These are phyloP conservation scores for Narthecium ossifragum DNA, from an alignment of 106 monocot species.

Conservation along the genomic window DNA sequence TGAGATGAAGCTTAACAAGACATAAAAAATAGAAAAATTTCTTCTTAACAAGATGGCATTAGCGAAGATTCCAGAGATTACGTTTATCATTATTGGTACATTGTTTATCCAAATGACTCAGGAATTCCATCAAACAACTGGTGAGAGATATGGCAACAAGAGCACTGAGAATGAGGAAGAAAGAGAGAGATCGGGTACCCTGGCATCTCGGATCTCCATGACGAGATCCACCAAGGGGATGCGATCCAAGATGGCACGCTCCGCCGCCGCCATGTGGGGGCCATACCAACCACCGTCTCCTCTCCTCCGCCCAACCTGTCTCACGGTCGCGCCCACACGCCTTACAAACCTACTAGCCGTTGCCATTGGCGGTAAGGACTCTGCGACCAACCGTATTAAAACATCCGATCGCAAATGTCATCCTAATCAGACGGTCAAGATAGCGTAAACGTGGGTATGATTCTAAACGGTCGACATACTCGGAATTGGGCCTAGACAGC, in stretches of 20 bases:
- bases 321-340: constrained; percentile 10
- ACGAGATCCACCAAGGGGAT: constrained; percentile 27
- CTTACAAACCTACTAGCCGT: not conserved
- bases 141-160: not conserved
- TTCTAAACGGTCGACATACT: too few relatives aligned
- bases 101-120: too few relatives aligned
- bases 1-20: too few relatives aligned
- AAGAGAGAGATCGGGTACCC: constrained; percentile 12
- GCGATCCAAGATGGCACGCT: constrained; percentile 21
- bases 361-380: constrained; percentile 14
- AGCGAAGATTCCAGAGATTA: too few relatives aligned
- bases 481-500: too few relatives aligned
- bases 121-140: constrained; percentile 13
- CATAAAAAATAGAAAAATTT: not conserved
- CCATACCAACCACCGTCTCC: not conserved
- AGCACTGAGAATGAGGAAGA: too few relatives aligned
- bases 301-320: not conserved
- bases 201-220: constrained; percentile 35
- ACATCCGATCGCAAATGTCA: too few relatives aligned
- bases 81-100: too few relatives aligned
- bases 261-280: constrained; percentile 28
- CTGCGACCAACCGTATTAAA: too few relatives aligned
- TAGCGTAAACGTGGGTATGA: too few relatives aligned
- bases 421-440: too few relatives aligned
- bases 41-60: not conserved